Evolutionary conservation across 108 stramenopile genomes (phyloP), one percentile per base, ranked within the genome.

Genomic region (Seminavis robusta): DNA sequence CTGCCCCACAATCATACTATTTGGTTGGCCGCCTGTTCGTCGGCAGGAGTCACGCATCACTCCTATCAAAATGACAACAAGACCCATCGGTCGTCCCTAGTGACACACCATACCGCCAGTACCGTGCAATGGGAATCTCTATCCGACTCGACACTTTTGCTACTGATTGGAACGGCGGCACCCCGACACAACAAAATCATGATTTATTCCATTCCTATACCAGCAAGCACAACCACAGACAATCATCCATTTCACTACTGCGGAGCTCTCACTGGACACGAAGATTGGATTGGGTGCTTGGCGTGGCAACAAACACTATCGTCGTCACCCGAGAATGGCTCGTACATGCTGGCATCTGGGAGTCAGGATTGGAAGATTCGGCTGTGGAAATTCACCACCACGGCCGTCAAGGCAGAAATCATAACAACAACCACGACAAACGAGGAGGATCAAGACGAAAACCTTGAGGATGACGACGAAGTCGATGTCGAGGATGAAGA

Each of bases 201-300:
- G 53, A 77, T 88, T 0, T 83, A 80, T 43, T 64, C 69, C 24
- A 31, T 74, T 21, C 33, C 53, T 28, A 39, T 25, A 26, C 34
- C 28, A 32, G 28, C 23, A 23, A 11, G 15, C 30, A 32, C 76
- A 42, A 33, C 17, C 11, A 23, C 52, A 33, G 33, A 34, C 20
- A 32, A 49, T 9, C 51, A 50, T 19, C n/a, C n/a, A n/a, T n/a
- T n/a, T n/a, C 61, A 61, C 51, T 74, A 80, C 47, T 69, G 67
- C 38, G 79, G 76, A 39, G 42, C 65, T 1, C 50, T 93, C 11
- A 46, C 59, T 36, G 92, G 92, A 1, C 92, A 94, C 65, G 81
- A 85, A 56, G 92, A 90, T 65, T 94, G 92, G 92, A 82, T 94
- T 37, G 72, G 81, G 0, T 76, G 84, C 48, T 83, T 90, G 45